Base-by-base conservation (phyloP, 73 alveolate species). In the Blepharisma stoltei region DNA sequence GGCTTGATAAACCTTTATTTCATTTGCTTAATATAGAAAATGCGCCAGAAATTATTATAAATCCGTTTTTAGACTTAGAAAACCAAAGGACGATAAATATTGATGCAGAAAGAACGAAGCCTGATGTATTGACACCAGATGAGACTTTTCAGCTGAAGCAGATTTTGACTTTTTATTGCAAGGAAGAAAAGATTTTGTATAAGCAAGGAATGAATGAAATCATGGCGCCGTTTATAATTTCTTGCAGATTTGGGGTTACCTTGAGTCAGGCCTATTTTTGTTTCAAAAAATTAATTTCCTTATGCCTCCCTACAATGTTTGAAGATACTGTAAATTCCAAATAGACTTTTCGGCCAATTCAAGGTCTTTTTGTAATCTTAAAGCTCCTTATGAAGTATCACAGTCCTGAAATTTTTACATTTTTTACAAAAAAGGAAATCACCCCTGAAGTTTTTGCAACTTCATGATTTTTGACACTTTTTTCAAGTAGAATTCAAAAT, bases 191-290 rank as follows among this genome's bases (percentile, higher is more conserved):
- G 43, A 54, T 89, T 6, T 48, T 54, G 54, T 91, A 91, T 76
- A 91, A 91, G 70, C 93, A 91, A 89, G 97, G 97, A 18, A 27
- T 91, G 54, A 91, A 91, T 80, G 95, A 91, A 78, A 88, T 91
- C 48, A 84, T 70, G 11, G 85, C 80, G 14, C 92, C 90, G 25
- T 85, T 89, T 67, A 77, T 89, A 48, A 80, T 86, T 60, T 54
- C 84, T n/a, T 83, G 73, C 46, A 60, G 73, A 60, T 8, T 38
- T 44, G 81, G 70, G 18, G 38, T 71, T 14, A 38, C 81, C 6
- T 14, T 67, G n/a, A 21, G 50, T 7, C 38, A 46, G 14, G 82
- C 70, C 69, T 78, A 78, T 50, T 21, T 37, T 45, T 78, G 81
- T 32, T 78, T 70, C 73, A 54, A 53, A 80, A 54, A 52, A 52